phyloP scores from a whole-genome alignment of 2,329 filamentous ascomycete species.

The Colletotrichum neosansevieriae region DNA sequence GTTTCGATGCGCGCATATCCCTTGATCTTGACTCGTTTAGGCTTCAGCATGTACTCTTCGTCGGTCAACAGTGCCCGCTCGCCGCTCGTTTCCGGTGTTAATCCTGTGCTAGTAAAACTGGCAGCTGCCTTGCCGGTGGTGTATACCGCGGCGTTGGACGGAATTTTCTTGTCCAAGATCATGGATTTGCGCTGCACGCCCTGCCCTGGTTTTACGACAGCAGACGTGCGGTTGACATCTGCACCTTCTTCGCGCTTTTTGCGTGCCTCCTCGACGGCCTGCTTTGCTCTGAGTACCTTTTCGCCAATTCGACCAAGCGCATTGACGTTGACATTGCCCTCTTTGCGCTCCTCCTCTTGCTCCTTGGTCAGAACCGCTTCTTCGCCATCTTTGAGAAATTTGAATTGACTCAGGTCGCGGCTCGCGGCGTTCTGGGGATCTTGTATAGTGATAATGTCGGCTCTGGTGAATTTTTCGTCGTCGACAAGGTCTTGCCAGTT shows the following conservation, averaged over 20 bases:
- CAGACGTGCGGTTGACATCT: conserved; percentile 66
- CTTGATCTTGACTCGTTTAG: conserved; percentile 87
- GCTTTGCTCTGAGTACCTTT: conserved; percentile 92
- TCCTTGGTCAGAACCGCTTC: conserved; percentile 75
- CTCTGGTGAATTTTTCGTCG: conserved; percentile 86
- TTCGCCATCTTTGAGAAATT: conserved; percentile 86
- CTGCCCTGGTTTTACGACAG: conserved; percentile 52
- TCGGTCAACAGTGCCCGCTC: conserved; percentile 89
- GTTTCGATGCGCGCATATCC: conserved; percentile 94
- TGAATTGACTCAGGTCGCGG: conserved; percentile 87
- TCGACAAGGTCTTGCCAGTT: conserved; percentile 93
- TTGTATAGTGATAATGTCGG: conserved; percentile 95
- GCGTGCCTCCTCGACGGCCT: conserved; percentile 91
- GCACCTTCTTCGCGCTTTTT: conserved; percentile 74
- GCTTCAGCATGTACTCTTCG: conserved; percentile 96
- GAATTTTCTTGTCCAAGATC: conserved; percentile 69
- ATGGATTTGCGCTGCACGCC: conserved; percentile 54
- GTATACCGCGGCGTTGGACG: conserved; percentile 89
- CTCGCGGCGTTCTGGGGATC: conserved; percentile 91
- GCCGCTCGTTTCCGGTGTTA: conserved; percentile 91
- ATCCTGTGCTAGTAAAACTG: conserved; percentile 93
- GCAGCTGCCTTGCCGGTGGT: conserved; percentile 93
- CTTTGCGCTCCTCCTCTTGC: conserved; percentile 74
- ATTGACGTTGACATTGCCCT: conserved; percentile 79
- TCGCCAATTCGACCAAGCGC: conserved; percentile 82